Evolutionary conservation across 768 basidiomycete genomes (phyloP).

Genomic region (Dentipellis fragilis): DNA sequence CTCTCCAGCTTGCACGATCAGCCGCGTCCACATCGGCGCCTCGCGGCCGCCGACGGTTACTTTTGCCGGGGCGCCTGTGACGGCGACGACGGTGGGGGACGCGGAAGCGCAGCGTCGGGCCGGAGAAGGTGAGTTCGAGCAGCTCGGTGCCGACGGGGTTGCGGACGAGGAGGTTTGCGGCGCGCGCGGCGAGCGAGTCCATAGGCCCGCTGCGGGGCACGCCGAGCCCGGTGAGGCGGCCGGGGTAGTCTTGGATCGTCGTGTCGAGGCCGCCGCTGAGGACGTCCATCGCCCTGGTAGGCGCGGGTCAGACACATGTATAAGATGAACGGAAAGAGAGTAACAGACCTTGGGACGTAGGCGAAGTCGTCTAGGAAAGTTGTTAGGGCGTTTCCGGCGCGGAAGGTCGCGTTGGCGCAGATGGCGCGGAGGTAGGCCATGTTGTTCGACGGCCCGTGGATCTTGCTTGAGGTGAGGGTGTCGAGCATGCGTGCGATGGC

Average conservation of each 20-base stretch:
- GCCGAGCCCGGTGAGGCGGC: conserved; percentile 41
- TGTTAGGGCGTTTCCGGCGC: conserved; percentile 36
- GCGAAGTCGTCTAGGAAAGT: conserved; percentile 35
- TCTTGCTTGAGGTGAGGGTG: conserved; percentile 29
- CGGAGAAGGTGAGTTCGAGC: conserved; percentile 36
- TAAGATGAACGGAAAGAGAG: conserved; percentile 2
- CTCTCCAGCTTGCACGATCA: conserved; percentile 35
- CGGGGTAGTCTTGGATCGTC: conserved; percentile 49
- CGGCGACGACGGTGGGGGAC: conserved; percentile 35
- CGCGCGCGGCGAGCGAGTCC: conserved; percentile 46
- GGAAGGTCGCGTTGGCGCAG: conserved; percentile 28
- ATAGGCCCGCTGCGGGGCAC: conserved; percentile 57
- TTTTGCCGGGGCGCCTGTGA: conserved; percentile 24
- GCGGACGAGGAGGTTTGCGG: conserved; percentile 49
- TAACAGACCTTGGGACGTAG: conserved; percentile 30
- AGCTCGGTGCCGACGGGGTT: conserved; percentile 42
- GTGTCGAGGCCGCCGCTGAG: conserved; percentile 45
- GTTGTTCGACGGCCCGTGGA: conserved; percentile 56
- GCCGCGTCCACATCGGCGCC: conserved; percentile 37
- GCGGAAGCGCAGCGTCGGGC: conserved; percentile 37
- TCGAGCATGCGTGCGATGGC: conserved; percentile 32
- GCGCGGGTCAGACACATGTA: not conserved
- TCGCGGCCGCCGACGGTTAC: conserved; percentile 31
- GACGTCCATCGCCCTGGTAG: conserved; percentile 39
- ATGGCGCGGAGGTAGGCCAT: conserved; percentile 39